A percentile compares a stretch with the other conserved stretches of the same genome.
Evolutionary conservation across 2,329 filamentous ascomycete species (phyloP).

Genomic region (Colletotrichum sp.): DNA sequence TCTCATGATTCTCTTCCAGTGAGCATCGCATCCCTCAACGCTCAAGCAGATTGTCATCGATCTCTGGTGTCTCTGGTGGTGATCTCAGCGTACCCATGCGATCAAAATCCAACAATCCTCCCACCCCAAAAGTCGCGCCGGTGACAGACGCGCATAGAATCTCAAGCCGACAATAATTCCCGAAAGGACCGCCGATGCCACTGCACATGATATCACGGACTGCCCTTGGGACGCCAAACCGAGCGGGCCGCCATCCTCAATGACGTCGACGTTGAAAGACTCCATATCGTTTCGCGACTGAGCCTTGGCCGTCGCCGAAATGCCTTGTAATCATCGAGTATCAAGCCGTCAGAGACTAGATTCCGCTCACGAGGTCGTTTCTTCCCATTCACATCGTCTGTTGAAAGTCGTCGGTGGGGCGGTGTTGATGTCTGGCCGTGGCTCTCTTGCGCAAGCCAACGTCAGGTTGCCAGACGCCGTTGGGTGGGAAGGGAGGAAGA

Average conservation of each 20-base stretch:
- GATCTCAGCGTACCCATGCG: neutral
- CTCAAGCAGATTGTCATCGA: accelerated
- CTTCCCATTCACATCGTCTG: neutral
- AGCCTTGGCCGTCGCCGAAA: neutral
- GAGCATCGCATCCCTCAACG: neutral
- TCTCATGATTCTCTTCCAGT: accelerated
- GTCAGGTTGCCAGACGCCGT: neutral
- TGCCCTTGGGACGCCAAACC: neutral
- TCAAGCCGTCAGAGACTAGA: neutral
- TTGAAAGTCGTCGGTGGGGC: neutral
- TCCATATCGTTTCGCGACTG: neutral
- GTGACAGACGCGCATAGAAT: conserved; percentile 4
- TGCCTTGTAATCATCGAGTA: neutral
- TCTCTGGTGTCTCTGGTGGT: neutral
- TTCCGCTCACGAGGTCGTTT: neutral
- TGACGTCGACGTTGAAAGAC: neutral
- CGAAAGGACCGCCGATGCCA: neutral
- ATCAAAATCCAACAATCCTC: conserved; percentile 13
- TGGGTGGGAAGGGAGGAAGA: neutral
- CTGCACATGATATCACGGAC: conserved; percentile 6
- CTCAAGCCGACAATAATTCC: conserved; percentile 7
- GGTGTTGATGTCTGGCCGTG: neutral
- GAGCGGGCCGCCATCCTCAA: conserved; percentile 7
- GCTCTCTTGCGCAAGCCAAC: neutral
- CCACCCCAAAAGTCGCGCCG: neutral